Conservation (phyloP, 2,329 filamentous ascomycete genomes). For the Metarhizium sp. region DNA sequence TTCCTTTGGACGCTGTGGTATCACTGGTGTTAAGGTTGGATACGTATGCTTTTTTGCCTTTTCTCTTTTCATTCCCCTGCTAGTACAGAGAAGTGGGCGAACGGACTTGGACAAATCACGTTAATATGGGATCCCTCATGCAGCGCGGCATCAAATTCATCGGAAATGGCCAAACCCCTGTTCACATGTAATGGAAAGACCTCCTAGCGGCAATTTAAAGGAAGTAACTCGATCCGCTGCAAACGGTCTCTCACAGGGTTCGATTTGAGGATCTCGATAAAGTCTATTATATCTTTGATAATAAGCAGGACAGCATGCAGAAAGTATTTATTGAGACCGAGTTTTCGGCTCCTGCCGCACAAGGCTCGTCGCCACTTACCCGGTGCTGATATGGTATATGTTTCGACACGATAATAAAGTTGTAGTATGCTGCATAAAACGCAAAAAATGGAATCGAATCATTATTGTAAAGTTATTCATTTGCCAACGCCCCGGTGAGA, state of each 20-base stretch:
- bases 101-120: slow-evolving; percentile 56
- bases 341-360: slow-evolving; percentile 39
- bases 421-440: too few species aligned
- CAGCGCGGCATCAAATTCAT: slow-evolving; percentile 76
- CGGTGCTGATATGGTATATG: slow-evolving; percentile 3
- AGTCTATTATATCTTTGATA: slow-evolving; percentile 36
- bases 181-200: slow-evolving; percentile 76
- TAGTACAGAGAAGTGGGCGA: background rate
- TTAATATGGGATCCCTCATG: slow-evolving; percentile 79
- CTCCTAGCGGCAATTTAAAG: slow-evolving; percentile 54
- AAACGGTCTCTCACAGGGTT: slow-evolving; percentile 76
- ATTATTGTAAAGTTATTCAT: too few species aligned
- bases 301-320: slow-evolving; percentile 61
- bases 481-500: too few species aligned
- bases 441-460: too few species aligned
- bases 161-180: slow-evolving; percentile 57
- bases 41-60: slow-evolving; percentile 32
- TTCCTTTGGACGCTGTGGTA: slow-evolving; percentile 63
- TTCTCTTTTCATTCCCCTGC: background rate
- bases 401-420: too few species aligned
- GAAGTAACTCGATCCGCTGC: slow-evolving; percentile 56
- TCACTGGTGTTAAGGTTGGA: slow-evolving; percentile 63
- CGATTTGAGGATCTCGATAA: slow-evolving; percentile 50
- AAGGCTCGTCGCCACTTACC: slow-evolving; percentile 23
- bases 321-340: slow-evolving; percentile 62